Percentiles rank a stretch among this genome's conserved stretches.
These are phyloP conservation scores for Syncephalis fuscata DNA, from an alignment of 371 early-diverging fungal genomes.

Conservation along the genomic window DNA sequence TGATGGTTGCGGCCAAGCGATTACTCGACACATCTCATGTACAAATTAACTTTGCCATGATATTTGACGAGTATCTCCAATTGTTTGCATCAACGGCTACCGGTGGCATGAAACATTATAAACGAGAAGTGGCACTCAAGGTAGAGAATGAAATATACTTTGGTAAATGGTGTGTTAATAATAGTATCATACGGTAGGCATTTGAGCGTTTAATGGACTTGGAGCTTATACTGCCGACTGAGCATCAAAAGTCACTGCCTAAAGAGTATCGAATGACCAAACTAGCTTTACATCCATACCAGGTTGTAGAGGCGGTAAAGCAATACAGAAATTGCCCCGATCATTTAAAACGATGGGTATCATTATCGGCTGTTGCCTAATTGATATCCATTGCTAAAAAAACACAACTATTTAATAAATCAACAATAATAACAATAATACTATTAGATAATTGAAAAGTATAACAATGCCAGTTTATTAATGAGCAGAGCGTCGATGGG, in stretches of 20 bases:
- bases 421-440: too few relatives aligned
- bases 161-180: too few relatives aligned
- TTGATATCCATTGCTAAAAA: too few relatives aligned
- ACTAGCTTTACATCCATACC: slow-evolving; percentile 47
- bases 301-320: slow-evolving; percentile 42
- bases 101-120: slow-evolving; percentile 53
- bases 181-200: slow-evolving; percentile 22
- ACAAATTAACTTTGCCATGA: slow-evolving; percentile 87
- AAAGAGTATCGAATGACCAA: slow-evolving; percentile 75
- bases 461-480: too few relatives aligned
- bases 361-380: too few relatives aligned
- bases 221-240: slow-evolving; percentile 47
- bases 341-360: slow-evolving; percentile 31
- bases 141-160: too few relatives aligned
- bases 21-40: slow-evolving; percentile 36
- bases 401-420: too few relatives aligned
- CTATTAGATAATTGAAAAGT: too few relatives aligned
- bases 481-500: slow-evolving; percentile 8
- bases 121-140: slow-evolving; percentile 57
- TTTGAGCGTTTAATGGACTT: slow-evolving; percentile 10
- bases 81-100: slow-evolving; percentile 23
- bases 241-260: slow-evolving; percentile 41
- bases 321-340: slow-evolving; percentile 33
- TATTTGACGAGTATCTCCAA: slow-evolving; percentile 75
- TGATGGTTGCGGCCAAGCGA: slow-evolving; percentile 66